phyloP scores from a whole-genome alignment of 495 filamentous ascomycete genomes.

The Chaetomium cochliodes region DNA sequence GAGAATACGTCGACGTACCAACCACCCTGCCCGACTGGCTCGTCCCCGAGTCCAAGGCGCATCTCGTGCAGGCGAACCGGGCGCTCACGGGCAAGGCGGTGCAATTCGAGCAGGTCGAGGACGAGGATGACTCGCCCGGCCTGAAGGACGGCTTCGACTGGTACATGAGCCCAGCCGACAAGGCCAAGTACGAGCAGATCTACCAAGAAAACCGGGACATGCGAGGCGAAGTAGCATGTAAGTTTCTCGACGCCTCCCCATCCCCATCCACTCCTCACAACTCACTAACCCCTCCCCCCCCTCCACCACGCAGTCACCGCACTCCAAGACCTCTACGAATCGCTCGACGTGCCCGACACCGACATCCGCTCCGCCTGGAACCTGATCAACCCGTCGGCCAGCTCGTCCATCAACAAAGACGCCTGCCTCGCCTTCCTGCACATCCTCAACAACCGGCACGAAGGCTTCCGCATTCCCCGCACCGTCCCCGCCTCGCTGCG shows the following conservation, averaged over 20 bases:
- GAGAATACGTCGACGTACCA: slow-evolving; percentile 86
- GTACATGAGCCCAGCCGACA: slow-evolving; percentile 94
- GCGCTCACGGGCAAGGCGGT: slow-evolving; percentile 73
- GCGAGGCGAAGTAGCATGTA: slow-evolving; percentile 81
- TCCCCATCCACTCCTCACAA: neutral
- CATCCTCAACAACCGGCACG: slow-evolving; percentile 90
- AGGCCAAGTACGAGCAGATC: slow-evolving; percentile 91
- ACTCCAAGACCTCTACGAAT: slow-evolving; percentile 80
- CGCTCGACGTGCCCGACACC: slow-evolving; percentile 92
- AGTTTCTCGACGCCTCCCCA: slow-evolving; percentile 27
- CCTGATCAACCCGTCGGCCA: slow-evolving; percentile 84
- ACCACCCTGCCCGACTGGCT: slow-evolving; percentile 86
- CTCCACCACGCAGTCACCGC: slow-evolving; percentile 58
- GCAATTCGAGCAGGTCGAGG: slow-evolving; percentile 74
- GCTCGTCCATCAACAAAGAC: slow-evolving; percentile 83
- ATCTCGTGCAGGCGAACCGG: slow-evolving; percentile 85
- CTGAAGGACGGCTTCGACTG: slow-evolving; percentile 97
- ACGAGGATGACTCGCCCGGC: slow-evolving; percentile 75
- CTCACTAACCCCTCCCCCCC: slow-evolving; percentile 6
- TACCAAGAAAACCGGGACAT: slow-evolving; percentile 84
- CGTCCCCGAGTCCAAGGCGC: slow-evolving; percentile 92
- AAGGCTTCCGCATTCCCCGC: slow-evolving; percentile 90
- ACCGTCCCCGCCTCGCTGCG: slow-evolving; percentile 88
- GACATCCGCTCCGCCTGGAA: slow-evolving; percentile 95
- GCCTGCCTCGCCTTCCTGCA: slow-evolving; percentile 92